Base-by-base conservation (phyloP, 148 eudicot genomes). In the Rhododendron williamsianum region DNA sequence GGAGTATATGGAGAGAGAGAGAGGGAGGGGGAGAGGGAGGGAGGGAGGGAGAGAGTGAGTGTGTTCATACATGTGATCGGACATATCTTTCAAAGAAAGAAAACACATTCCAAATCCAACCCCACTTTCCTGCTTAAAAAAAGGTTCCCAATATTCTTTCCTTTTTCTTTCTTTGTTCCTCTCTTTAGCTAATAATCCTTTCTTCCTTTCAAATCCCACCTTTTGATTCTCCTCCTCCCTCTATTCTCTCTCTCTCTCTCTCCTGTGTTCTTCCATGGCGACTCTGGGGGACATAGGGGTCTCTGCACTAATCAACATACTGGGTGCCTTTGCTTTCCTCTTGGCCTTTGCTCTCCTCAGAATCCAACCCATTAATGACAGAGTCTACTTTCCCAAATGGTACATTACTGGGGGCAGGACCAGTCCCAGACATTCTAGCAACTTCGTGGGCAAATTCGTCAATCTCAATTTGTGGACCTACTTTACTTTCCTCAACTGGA, bases 311-410 rank as follows among this genome's bases (percentile, higher is more conserved):
- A 93, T 97, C 80, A 97, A 97, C 93, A 92, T 97, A 78, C 78
- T 92, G 3, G 80, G 90, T 81, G 93, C 98, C 18, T 91, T 97
- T 85, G 94, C 95, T 2, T 97, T 97, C 84, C 86, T 97, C 60
- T 87, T 97, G 27, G 99, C 99, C 6, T 97, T 97, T 86, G 99
- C 99, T 8, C 80, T 97, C 9, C 93, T 97, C 27, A 90, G 99
- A 86, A 90, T 97, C 83, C 99, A 95, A 86, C 99, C 99, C 79
- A 89, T 95, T 76, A 97, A 97, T 87, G 99, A 97, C 81, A 94
- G 99, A 74, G 94, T 97, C 82, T 97, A 97, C 83, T 97, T 97
- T 84, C 96, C 99, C 19, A 97, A 95, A 30, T 92, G 93, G 98
- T 97, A 97, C 86, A 86, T 95, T 78, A 93, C 82, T 67, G 98